Evolutionary conservation across 768 basidiomycete genomes (phyloP).

Genomic region (Aureoboletus auriporus): DNA sequence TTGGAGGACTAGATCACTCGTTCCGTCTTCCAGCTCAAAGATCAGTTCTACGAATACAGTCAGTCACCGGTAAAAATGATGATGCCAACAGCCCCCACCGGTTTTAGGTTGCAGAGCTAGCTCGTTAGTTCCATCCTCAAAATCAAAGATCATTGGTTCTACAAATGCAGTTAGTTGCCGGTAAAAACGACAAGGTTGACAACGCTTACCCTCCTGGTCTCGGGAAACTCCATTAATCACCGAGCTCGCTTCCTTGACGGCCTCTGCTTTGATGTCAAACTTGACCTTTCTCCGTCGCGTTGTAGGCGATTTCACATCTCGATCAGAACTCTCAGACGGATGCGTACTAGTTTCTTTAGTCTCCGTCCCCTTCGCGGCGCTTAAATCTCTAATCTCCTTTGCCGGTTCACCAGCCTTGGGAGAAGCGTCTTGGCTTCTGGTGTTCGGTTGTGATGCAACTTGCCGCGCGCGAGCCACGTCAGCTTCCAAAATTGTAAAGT

Average conservation of each 20-base stretch:
- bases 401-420: slow-evolving; percentile 2
- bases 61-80: not conserved
- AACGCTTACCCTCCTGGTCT: slow-evolving; percentile 44
- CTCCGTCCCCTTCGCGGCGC: slow-evolving; percentile 10
- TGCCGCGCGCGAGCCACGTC: slow-evolving; percentile 31
- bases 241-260: slow-evolving; percentile 35
- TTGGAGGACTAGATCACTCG: slow-evolving; percentile 34
- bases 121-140: too few relatives aligned
- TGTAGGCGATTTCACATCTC: slow-evolving; percentile 23
- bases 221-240: slow-evolving; percentile 31
- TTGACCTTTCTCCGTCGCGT: slow-evolving; percentile 63
- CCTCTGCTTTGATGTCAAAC: slow-evolving; percentile 62
- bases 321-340: slow-evolving; percentile 18
- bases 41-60: slow-evolving; percentile 31
- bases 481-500: slow-evolving; percentile 41
- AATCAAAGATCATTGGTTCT: slow-evolving; percentile 27
- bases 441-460: slow-evolving; percentile 1
- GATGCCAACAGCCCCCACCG: slow-evolving; percentile 35
- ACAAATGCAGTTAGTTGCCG: slow-evolving; percentile 19
- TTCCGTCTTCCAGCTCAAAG: slow-evolving; percentile 1
- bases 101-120: too few relatives aligned
- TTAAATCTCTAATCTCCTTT: slow-evolving; percentile 11
- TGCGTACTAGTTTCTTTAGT: slow-evolving; percentile 1
- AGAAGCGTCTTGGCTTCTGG: slow-evolving; percentile 9
- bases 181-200: not conserved